phyloP scores from a whole-genome alignment of 2,329 filamentous ascomycete genomes.

The Bipolaris bicolor region DNA sequence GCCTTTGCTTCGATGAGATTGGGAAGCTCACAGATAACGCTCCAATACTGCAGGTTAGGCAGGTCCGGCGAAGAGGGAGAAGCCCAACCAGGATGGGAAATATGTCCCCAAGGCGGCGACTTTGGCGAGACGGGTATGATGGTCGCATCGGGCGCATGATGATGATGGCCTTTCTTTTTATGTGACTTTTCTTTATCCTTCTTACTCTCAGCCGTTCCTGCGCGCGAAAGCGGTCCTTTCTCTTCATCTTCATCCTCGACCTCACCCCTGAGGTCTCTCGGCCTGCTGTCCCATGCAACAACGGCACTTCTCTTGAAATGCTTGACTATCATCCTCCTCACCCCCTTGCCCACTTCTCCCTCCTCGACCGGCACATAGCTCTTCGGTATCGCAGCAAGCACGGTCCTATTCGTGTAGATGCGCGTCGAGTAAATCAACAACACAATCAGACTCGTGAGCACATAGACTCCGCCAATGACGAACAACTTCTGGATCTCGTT shows the following conservation, averaged over 20 bases:
- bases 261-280: constrained; percentile 63
- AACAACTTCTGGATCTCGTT: constrained; percentile 79
- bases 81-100: constrained; percentile 88
- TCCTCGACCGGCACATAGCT: constrained; percentile 84
- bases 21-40: constrained; percentile 82
- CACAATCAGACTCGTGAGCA: constrained; percentile 73
- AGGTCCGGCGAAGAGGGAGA: constrained; percentile 77
- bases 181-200: constrained; percentile 42
- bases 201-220: constrained; percentile 31
- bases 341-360: constrained; percentile 76
- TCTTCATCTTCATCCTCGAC: constrained; percentile 32
- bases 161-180: constrained; percentile 33
- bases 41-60: constrained; percentile 80
- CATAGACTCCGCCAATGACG: constrained; percentile 76
- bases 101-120: constrained; percentile 75
- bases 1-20: constrained; percentile 92
- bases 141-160: constrained; percentile 34
- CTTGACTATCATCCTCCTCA: constrained; percentile 76
- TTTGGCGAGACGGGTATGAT: constrained; percentile 50
- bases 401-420: constrained; percentile 84
- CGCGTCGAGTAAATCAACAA: constrained; percentile 79
- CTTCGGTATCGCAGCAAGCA: constrained; percentile 83
- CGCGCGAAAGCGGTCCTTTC: constrained; percentile 22
- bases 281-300: constrained; percentile 78
- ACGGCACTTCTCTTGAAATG: constrained; percentile 77